These are phyloP conservation scores for Wickerhamomyces strasburgensis DNA, from an alignment of 805 yeast species.

Conservation along the genomic window DNA sequence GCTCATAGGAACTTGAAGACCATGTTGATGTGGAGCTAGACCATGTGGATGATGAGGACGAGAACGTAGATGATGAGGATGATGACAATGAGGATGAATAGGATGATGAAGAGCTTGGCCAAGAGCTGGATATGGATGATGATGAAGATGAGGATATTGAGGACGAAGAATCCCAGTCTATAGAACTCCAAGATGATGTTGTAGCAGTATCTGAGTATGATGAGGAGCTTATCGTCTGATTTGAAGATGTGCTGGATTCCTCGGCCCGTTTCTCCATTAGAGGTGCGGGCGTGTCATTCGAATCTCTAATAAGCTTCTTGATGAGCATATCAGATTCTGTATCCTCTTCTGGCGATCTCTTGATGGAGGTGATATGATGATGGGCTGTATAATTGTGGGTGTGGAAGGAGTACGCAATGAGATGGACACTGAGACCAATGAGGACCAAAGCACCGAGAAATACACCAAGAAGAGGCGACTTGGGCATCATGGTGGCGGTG, in stretches of 20 bases:
- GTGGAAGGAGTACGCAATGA: no score
- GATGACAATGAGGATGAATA: constrained; percentile 5
- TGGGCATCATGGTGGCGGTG: no score
- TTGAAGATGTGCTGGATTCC: background rate
- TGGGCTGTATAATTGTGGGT: no score
- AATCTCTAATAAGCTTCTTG: background rate
- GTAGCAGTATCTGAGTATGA: background rate
- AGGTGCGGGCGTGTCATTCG: background rate
- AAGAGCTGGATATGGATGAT: background rate
- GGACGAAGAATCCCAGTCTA: background rate
- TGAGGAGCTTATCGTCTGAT: background rate
- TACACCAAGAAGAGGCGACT: no score
- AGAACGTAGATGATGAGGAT: constrained; percentile 1
- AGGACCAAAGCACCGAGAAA: no score
- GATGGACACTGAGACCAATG: no score
- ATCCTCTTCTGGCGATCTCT: no score
- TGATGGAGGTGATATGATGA: no score
- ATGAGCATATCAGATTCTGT: no score
- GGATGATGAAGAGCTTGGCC: constrained; percentile 2
- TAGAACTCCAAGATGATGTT: background rate
- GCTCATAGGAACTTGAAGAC: constrained; percentile 1
- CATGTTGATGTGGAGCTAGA: no score
- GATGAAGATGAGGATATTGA: background rate
- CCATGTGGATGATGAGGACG: constrained; percentile 6
- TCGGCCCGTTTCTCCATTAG: background rate